Evolutionary conservation across 495 filamentous ascomycete species (phyloP).

Genomic region (Tuber borchii): DNA sequence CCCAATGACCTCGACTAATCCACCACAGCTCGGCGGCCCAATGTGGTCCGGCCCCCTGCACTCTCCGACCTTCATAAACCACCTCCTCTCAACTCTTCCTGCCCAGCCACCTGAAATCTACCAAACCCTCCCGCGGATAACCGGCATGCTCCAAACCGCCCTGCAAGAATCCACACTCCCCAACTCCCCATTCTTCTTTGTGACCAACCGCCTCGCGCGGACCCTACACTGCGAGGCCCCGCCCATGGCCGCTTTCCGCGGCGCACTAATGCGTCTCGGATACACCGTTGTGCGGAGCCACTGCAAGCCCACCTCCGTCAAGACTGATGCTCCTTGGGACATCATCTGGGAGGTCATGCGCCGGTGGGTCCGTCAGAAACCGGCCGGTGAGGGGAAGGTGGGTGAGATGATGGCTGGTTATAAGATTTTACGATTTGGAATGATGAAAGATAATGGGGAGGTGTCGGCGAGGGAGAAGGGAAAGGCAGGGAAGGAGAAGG

Average conservation of each 20-base stretch:
- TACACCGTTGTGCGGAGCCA: constrained; percentile 79
- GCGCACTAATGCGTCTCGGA: constrained; percentile 70
- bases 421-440: constrained; percentile 49
- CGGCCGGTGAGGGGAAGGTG: constrained; percentile 61
- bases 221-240: constrained; percentile 71
- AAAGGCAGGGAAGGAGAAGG: constrained; percentile 57
- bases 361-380: constrained; percentile 57
- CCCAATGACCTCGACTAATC: not conserved
- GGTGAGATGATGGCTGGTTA: constrained; percentile 62
- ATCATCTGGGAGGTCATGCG: constrained; percentile 90
- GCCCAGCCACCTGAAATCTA: constrained; percentile 59
- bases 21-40: constrained; percentile 59
- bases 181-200: constrained; percentile 71
- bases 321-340: constrained; percentile 82
- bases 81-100: constrained; percentile 62
- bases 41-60: constrained; percentile 94
- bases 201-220: constrained; percentile 62
- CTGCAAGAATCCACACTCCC: constrained; percentile 58
- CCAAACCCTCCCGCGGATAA: constrained; percentile 67
- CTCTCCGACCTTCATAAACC: constrained; percentile 69
- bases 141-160: constrained; percentile 85
- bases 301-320: constrained; percentile 76
- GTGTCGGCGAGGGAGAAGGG: constrained; percentile 55
- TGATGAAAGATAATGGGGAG: constrained; percentile 57
- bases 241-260: constrained; percentile 62